Evolutionary conservation across 108 stramenopile species (phyloP).

Genomic region (Skeletonema grethae): DNA sequence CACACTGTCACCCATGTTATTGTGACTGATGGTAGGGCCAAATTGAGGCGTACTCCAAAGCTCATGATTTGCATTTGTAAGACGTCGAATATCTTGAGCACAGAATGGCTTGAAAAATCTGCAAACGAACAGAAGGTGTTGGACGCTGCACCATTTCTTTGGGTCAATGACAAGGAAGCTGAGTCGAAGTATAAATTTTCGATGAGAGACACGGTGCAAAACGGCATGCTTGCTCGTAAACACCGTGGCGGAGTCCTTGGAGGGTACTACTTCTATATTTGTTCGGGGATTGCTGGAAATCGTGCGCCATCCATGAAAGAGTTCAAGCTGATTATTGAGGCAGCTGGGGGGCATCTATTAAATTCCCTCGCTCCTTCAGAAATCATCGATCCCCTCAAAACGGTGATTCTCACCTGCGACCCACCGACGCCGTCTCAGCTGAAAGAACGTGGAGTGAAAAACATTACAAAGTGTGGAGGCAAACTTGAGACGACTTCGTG

Average conservation of each 20-base stretch:
- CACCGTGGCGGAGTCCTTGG: conserved; percentile 19
- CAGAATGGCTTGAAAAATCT: conserved; percentile 50
- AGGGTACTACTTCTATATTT: conserved; percentile 31
- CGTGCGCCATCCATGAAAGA: conserved; percentile 43
- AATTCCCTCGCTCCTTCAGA: conserved; percentile 19
- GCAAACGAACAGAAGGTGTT: conserved; percentile 16
- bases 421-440: conserved; percentile 38
- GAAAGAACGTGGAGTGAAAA: conserved; percentile 31
- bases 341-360: conserved; percentile 57
- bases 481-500: conserved; percentile 41
- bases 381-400: conserved; percentile 38
- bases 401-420: conserved; percentile 46
- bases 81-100: conserved; percentile 56
- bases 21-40: conserved; percentile 48
- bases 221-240: conserved; percentile 25
- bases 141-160: conserved; percentile 11
- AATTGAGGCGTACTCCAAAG: conserved; percentile 63
- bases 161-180: conserved; percentile 32
- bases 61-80: conserved; percentile 67
- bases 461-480: conserved; percentile 21
- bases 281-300: conserved; percentile 52
- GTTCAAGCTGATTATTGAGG: conserved; percentile 42
- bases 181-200: conserved; percentile 42
- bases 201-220: conserved; percentile 32
- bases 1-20: conserved; percentile 62